Conservation (phyloP, 805 yeast species). For the Cyberlindnera saturnus region DNA sequence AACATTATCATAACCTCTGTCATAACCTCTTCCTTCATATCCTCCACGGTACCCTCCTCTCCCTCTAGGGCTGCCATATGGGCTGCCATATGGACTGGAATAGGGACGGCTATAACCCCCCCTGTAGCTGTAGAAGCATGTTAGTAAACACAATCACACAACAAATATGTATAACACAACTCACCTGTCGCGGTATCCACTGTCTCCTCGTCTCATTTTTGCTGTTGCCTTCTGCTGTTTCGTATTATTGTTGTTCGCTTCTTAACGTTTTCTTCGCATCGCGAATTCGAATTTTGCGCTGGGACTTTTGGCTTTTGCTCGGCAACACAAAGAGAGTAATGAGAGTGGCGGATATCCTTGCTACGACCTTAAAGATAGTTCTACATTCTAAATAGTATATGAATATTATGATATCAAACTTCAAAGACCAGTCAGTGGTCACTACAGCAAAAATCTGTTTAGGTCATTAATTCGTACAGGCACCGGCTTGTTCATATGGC, state of each 20-base stretch:
- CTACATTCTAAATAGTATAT: not conserved
- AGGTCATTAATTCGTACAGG: not conserved
- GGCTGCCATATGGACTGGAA: slow-evolving; percentile 4
- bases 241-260: not conserved
- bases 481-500: not conserved
- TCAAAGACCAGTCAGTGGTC: too few relatives aligned
- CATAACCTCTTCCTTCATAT: slow-evolving; percentile 1
- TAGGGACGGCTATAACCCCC: slow-evolving; percentile 12
- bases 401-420: not conserved
- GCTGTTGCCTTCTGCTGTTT: not conserved
- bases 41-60: slow-evolving; percentile 4
- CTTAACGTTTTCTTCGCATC: too few relatives aligned
- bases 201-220: not conserved
- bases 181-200: slow-evolving; percentile 1
- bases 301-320: too few relatives aligned
- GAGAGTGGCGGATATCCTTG: too few relatives aligned
- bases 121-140: slow-evolving; percentile 2
- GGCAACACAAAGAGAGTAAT: too few relatives aligned
- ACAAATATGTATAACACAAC: not conserved
- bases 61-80: slow-evolving; percentile 4
- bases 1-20: not conserved
- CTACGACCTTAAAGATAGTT: too few relatives aligned
- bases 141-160: not conserved
- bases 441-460: not conserved
- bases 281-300: too few relatives aligned